phyloP scores from a whole-genome alignment of 192 early-diverging fungal genomes.

The Pilobolus umbonatus region DNA sequence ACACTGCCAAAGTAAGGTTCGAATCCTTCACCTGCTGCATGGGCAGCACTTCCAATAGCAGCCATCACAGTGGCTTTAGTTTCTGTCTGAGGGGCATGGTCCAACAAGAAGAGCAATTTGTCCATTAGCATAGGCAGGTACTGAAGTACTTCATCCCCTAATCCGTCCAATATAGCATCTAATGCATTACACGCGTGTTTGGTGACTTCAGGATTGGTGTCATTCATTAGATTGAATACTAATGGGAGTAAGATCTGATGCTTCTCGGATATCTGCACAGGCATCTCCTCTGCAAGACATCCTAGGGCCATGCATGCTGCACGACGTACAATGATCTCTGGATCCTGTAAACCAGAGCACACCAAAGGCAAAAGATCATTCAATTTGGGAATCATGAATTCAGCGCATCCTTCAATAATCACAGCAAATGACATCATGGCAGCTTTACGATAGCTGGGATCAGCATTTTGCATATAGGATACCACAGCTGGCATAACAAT shows the following conservation, averaged over 20 bases:
- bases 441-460: slow-evolving; percentile 75
- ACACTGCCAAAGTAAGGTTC: slow-evolving; percentile 74
- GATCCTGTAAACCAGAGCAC: slow-evolving; percentile 75
- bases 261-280: slow-evolving; percentile 70
- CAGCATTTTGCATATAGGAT: slow-evolving; percentile 72
- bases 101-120: slow-evolving; percentile 71
- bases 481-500: slow-evolving; percentile 66
- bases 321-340: slow-evolving; percentile 69
- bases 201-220: slow-evolving; percentile 65
- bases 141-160: slow-evolving; percentile 72
- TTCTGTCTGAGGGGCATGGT: slow-evolving; percentile 56
- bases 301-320: slow-evolving; percentile 86
- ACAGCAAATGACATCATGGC: slow-evolving; percentile 82
- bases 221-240: slow-evolving; percentile 80
- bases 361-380: slow-evolving; percentile 77
- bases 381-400: slow-evolving; percentile 73
- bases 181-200: slow-evolving; percentile 79
- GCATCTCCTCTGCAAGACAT: slow-evolving; percentile 74
- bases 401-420: slow-evolving; percentile 82
- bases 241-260: slow-evolving; percentile 82
- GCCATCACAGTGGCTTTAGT: slow-evolving; percentile 75
- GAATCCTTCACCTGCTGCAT: slow-evolving; percentile 69
- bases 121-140: slow-evolving; percentile 84
- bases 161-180: slow-evolving; percentile 84
- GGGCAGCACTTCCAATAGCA: slow-evolving; percentile 88